Evolutionary conservation across 2,329 filamentous ascomycete species (phyloP).

Genomic region (Paraconiothyrium sp.): DNA sequence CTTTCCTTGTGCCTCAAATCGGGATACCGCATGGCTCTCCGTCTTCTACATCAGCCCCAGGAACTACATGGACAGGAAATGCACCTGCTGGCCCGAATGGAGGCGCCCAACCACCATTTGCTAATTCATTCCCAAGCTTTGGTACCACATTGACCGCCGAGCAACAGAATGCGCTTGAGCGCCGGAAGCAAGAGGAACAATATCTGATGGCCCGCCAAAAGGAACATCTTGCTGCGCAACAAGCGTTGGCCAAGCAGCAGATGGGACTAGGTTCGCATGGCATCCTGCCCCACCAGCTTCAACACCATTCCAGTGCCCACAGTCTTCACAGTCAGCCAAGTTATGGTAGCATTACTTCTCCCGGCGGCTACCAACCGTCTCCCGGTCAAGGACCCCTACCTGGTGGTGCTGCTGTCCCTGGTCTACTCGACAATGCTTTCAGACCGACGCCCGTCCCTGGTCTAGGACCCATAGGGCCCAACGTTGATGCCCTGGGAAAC

Average conservation of each 20-base stretch:
- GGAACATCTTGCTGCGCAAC: conserved; percentile 88
- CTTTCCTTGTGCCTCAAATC: conserved; percentile 96
- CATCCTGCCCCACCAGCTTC: conserved; percentile 71
- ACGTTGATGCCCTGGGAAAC: conserved; percentile 55
- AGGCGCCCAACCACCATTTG: conserved; percentile 79
- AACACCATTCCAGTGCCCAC: conserved; percentile 94
- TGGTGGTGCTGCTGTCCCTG: conserved; percentile 59
- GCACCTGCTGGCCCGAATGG: conserved; percentile 50
- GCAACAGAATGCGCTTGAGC: conserved; percentile 96
- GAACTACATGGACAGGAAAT: conserved; percentile 55
- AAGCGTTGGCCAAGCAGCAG: conserved; percentile 75
- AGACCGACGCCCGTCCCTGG: conserved; percentile 51
- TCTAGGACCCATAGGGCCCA: conserved; percentile 57
- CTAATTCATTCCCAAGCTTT: conserved; percentile 93
- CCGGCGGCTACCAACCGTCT: conserved; percentile 73
- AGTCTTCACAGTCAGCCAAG: conserved; percentile 97
- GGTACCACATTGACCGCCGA: conserved; percentile 95
- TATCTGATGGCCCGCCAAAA: conserved; percentile 96
- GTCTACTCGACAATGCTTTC: conserved; percentile 75
- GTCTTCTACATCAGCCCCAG: conserved; percentile 53
- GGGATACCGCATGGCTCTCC: conserved; percentile 89
- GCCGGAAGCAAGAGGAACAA: conserved; percentile 97
- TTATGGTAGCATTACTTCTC: conserved; percentile 93
- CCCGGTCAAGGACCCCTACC: conserved; percentile 64
- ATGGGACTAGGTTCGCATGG: conserved; percentile 59